Percentiles rank a stretch among this genome's conserved stretches.
These are phyloP conservation scores for Marasmius tenuissimus DNA, from an alignment of 1,284 basidiomycete genomes.

Conservation along the genomic window DNA sequence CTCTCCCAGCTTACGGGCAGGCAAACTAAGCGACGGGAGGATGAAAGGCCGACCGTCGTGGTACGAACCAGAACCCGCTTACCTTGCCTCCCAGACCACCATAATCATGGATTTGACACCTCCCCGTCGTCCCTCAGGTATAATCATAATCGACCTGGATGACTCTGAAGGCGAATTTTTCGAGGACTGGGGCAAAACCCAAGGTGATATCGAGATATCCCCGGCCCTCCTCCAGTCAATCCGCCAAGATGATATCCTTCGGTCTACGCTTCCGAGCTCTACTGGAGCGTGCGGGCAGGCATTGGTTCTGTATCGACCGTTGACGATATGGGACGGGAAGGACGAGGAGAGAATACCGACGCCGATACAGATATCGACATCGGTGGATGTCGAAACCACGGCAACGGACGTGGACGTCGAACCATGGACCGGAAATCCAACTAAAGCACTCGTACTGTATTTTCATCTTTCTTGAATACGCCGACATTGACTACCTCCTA, in stretches of 20 bases:
- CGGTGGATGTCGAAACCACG: conserved; percentile 29
- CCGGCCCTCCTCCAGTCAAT: conserved; percentile 48
- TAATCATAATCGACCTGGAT: conserved; percentile 63
- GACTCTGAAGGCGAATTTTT: conserved; percentile 42
- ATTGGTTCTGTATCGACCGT: conserved; percentile 58
- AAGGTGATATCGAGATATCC: conserved; percentile 38
- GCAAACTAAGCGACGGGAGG: conserved; percentile 41
- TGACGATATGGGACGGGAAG: conserved; percentile 20
- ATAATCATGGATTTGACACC: not conserved
- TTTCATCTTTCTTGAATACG: no score
- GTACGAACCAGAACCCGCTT: conserved; percentile 70
- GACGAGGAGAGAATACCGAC: conserved; percentile 7
- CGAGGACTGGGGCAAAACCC: conserved; percentile 25
- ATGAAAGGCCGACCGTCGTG: conserved; percentile 62
- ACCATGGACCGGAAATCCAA: not conserved
- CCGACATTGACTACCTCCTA: no score
- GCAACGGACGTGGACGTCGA: conserved; percentile 74
- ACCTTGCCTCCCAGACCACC: conserved; percentile 20
- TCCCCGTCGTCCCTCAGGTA: conserved; percentile 38
- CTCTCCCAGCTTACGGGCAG: conserved; percentile 20
- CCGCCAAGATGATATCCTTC: conserved; percentile 23
- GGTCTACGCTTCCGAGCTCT: conserved; percentile 17
- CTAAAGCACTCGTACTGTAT: no score
- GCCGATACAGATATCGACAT: no score
- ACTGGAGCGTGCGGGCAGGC: conserved; percentile 40